Evolutionary conservation across 371 early-diverging fungal species (phyloP).

Genomic region (Mucor circinelloides): DNA sequence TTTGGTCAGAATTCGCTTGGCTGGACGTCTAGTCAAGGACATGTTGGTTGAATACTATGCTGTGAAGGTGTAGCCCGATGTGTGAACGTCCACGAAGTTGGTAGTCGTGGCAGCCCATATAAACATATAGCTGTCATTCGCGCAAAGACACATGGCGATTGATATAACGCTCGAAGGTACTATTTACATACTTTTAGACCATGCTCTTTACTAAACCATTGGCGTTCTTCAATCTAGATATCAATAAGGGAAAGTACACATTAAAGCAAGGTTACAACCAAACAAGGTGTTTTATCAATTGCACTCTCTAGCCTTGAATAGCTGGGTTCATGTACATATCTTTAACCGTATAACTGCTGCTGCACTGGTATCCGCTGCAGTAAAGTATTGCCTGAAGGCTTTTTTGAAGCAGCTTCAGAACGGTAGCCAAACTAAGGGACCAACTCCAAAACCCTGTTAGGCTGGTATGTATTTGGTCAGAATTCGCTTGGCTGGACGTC

Average conservation of each 20-base stretch:
- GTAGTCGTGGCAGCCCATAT: neutral
- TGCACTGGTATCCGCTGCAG: neutral
- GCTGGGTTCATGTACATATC: neutral
- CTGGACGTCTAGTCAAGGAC: neutral
- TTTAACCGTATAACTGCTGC: neutral
- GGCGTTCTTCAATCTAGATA: too few species aligned
- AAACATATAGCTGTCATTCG: neutral
- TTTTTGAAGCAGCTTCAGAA: neutral
- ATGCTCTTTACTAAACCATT: too few species aligned
- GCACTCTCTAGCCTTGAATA: neutral
- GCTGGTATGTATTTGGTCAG: neutral
- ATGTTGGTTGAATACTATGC: neutral
- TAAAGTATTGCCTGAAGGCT: neutral
- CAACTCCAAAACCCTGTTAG: neutral
- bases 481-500: neutral
- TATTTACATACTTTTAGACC: too few species aligned
- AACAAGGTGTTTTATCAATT: too few species aligned
- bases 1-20: neutral
- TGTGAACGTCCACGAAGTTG: slow-evolving; percentile 1
- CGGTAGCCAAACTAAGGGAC: neutral
- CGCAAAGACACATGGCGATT: too few species aligned
- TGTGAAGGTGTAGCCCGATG: neutral
- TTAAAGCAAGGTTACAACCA: too few species aligned
- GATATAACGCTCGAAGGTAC: too few species aligned
- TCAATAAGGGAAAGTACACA: too few species aligned